A percentile compares a stretch with the other conserved stretches of the same genome.
phyloP scores from a whole-genome alignment of 208 protist species.

The Crithidia brevicula region DNA sequence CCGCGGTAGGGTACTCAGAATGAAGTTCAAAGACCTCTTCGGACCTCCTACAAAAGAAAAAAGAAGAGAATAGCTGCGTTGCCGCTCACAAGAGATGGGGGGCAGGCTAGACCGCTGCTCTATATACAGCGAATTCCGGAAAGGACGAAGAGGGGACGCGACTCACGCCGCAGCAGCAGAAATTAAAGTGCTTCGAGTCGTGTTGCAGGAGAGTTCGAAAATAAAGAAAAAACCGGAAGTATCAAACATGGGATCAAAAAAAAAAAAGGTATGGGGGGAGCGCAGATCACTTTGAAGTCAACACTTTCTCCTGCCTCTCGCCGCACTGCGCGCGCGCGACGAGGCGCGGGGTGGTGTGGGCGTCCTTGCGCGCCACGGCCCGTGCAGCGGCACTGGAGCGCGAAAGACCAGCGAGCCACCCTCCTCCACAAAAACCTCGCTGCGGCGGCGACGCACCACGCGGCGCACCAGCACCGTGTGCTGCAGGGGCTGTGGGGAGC shows the following conservation, averaged over 20 bases:
- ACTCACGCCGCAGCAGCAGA: too few relatives aligned
- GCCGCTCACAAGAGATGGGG: too few relatives aligned
- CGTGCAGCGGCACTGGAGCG: constrained; percentile 4
- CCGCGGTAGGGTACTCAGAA: too few relatives aligned
- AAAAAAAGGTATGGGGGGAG: too few relatives aligned
- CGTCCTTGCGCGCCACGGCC: constrained; percentile 1
- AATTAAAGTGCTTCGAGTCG: too few relatives aligned
- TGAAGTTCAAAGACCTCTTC: too few relatives aligned
- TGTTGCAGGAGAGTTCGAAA: background rate
- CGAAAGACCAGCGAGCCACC: constrained; percentile 24
- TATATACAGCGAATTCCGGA: too few relatives aligned
- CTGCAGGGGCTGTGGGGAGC: background rate
- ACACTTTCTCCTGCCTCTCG: background rate
- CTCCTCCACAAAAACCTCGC: constrained; percentile 35
- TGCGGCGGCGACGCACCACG: constrained; percentile 32
- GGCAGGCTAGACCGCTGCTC: too few relatives aligned
- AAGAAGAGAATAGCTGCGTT: too few relatives aligned
- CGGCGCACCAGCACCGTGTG: constrained; percentile 30
- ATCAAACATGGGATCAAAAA: background rate
- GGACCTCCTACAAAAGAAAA: too few relatives aligned
- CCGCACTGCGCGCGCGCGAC: background rate
- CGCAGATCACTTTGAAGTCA: too few relatives aligned
- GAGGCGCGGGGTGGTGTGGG: background rate
- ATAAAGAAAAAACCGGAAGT: background rate
- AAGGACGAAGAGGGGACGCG: too few relatives aligned